Evolutionary conservation across 2,329 filamentous ascomycete genomes (phyloP).

Genomic region (Phialophora chinensis): DNA sequence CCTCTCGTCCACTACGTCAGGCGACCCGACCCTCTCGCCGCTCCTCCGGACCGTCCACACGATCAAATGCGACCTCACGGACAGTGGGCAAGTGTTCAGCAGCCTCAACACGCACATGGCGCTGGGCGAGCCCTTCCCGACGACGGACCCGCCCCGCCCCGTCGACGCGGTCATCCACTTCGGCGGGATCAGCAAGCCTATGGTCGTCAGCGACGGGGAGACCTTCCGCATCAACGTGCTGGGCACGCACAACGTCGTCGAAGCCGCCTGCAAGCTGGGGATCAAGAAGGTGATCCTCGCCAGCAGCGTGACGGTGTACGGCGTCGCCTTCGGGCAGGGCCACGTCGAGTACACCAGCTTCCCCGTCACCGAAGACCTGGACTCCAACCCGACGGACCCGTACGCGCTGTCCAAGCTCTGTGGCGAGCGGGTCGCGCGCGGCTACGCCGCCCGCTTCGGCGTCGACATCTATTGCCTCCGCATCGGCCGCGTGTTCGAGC

Average conservation of each 20-base stretch:
- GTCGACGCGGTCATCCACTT: conserved; percentile 69
- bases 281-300: conserved; percentile 68
- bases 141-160: conserved; percentile 44
- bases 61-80: conserved; percentile 61
- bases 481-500: conserved; percentile 66
- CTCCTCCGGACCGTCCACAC: conserved; percentile 54
- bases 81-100: conserved; percentile 62
- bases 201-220: conserved; percentile 63
- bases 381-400: conserved; percentile 65
- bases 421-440: conserved; percentile 60
- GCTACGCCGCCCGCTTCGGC: conserved; percentile 61
- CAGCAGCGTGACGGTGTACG: conserved; percentile 64
- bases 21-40: conserved; percentile 35
- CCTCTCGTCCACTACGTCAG: conserved; percentile 36
- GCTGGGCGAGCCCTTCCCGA: conserved; percentile 55
- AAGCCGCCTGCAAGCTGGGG: conserved; percentile 66
- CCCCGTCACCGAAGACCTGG: conserved; percentile 64
- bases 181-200: conserved; percentile 63
- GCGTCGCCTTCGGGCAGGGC: conserved; percentile 65
- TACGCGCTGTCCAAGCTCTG: conserved; percentile 67
- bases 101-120: conserved; percentile 61
- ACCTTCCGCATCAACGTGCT: conserved; percentile 62
- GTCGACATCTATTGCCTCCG: conserved; percentile 66
- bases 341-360: conserved; percentile 62
- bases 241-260: conserved; percentile 66